Evolutionary conservation across 2,329 filamentous ascomycete species (phyloP), one percentile per base, ranked within the genome.

Genomic region (Penicillium sp.): DNA sequence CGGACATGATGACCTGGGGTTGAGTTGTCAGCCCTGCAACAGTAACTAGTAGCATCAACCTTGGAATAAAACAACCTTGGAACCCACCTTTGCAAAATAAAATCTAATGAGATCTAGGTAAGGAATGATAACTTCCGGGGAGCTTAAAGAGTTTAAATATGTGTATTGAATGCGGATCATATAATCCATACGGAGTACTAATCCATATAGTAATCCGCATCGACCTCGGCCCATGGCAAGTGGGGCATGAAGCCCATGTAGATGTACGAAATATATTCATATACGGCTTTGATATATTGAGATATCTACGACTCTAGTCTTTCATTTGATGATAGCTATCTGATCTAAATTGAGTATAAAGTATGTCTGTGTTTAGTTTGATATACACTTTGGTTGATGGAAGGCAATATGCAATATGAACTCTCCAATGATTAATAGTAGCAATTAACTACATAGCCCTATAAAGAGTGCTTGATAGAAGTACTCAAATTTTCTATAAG

Each of bases 1-100:
- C 63, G 9, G 60, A 53, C 64, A 66, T 68, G 43, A 24, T 54
- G 44, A 12, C 7, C 19, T 46, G 9, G 6, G 15, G 21, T 22
- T 29, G 17, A 19, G 9, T 24, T n/a, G 34, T 35, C 21, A 33
- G 12, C 19, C 12, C 2, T 22, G n/a, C 9, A 35, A 29, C 15
- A 38, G 10, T 12, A 35, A 15, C 7, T 3, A 6, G 43, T 21
- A 31, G 8, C 12, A 21, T 19, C 19, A 29, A 17, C 22, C 22
- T 24, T 24, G 22, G 22, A 24, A 24, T 31, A 37, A 21, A 7
- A 28, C 40, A 7, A 22, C 22, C 22, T 22, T 22, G 22, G 22
- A 17, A 24, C 33, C 2, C 15, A 48, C 31, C 13, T 12, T 29
- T 33, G 24, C n/a, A 31, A 17, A 13, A 15, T 33, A 2, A 8